Evolutionary conservation across 257 asterid species (phyloP).

Genomic region (Primulina tabacum): DNA sequence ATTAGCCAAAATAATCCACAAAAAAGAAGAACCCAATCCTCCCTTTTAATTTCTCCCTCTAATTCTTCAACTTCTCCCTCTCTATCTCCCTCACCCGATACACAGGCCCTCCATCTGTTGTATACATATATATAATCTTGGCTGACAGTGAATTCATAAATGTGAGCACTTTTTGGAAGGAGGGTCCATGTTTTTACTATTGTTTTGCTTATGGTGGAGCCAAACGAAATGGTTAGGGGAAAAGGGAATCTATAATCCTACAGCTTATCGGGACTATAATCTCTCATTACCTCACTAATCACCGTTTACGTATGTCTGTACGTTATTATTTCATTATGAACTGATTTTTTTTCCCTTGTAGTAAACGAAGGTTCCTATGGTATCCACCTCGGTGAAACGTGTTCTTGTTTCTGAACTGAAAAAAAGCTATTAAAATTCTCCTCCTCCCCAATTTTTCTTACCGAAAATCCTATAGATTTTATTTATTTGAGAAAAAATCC

Average conservation of each 20-base stretch:
- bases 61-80: not conserved
- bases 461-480: too few species aligned
- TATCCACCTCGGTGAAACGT: not conserved
- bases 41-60: conserved; percentile 1
- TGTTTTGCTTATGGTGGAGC: not conserved
- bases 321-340: not conserved
- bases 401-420: not conserved
- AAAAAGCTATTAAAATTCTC: not conserved
- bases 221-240: not conserved
- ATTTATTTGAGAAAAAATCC: too few species aligned
- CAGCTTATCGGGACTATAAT: not conserved
- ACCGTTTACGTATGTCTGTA: not conserved
- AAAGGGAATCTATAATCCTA: not conserved
- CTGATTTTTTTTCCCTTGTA: not conserved
- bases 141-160: not conserved
- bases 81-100: not conserved
- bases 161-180: not conserved
- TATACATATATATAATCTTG: not conserved
- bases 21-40: conserved; percentile 20
- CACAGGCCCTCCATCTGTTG: not conserved
- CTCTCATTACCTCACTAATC: not conserved
- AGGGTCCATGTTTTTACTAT: not conserved
- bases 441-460: too few species aligned
- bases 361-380: not conserved
- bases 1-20: conserved; percentile 24